Percentiles rank a stretch among this genome's conserved stretches.
These are phyloP conservation scores for Angomonas deanei DNA, from an alignment of 208 protist species.

Conservation along the genomic window DNA sequence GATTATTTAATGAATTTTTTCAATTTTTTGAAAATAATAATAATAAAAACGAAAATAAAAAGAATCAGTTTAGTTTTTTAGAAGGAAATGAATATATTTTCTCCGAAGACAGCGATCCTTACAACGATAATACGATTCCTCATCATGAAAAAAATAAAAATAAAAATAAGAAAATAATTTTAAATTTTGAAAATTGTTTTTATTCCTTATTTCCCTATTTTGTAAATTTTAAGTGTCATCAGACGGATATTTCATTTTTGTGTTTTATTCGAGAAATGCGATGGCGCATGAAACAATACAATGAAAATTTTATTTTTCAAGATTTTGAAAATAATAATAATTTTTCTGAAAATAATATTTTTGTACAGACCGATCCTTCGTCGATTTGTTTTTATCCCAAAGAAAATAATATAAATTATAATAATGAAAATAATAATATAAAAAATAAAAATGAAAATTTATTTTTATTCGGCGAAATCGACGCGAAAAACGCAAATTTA, in stretches of 20 bases:
- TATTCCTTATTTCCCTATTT: not conserved
- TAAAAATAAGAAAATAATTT: not conserved
- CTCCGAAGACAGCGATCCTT: not conserved
- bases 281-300: not conserved
- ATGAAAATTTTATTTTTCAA: too few species aligned
- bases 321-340: not conserved
- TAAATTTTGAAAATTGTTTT: not conserved
- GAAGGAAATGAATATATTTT: not conserved
- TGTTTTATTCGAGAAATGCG: not conserved
- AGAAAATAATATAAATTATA: not conserved
- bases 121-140: not conserved
- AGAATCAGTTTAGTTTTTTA: not conserved
- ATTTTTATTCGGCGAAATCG: not conserved
- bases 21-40: conserved; percentile 5
- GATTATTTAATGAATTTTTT: not conserved
- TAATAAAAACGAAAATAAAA: conserved; percentile 4
- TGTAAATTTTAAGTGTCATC: not conserved
- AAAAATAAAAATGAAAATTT: conserved; percentile 1
- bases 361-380: too few species aligned
- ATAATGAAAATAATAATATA: not conserved
- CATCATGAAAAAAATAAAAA: not conserved
- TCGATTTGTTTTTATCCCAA: too few species aligned
- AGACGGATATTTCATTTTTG: not conserved
- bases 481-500: not conserved
- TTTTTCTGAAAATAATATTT: not conserved